Evolutionary conservation across 106 monocot species (phyloP).

Genomic region (Acorus gramineus): DNA sequence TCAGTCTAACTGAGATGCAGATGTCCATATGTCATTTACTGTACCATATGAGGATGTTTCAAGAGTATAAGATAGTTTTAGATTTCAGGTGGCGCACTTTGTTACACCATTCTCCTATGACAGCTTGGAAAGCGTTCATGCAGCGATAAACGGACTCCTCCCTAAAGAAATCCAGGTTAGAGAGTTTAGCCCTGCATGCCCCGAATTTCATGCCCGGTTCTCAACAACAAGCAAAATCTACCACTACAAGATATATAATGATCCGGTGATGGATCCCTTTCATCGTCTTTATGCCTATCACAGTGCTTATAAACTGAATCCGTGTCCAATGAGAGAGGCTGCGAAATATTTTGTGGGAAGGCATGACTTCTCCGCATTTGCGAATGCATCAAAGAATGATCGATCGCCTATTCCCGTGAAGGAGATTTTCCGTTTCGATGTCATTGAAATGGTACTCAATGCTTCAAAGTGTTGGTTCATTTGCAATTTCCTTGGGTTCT

Average conservation of each 20-base stretch:
- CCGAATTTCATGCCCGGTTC: constrained; percentile 77
- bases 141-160: constrained; percentile 69
- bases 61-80: neutral
- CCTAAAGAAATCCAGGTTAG: constrained; percentile 62
- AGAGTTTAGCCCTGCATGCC: constrained; percentile 50
- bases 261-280: constrained; percentile 75
- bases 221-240: constrained; percentile 70
- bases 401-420: constrained; percentile 40
- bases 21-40: too few relatives aligned
- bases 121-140: constrained; percentile 51
- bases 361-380: constrained; percentile 78
- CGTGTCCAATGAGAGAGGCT: constrained; percentile 57
- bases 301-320: constrained; percentile 61
- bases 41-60: neutral
- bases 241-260: constrained; percentile 71
- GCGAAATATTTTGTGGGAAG: constrained; percentile 64
- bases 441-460: constrained; percentile 50
- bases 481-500: too few relatives aligned
- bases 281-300: constrained; percentile 58
- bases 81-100: constrained; percentile 72
- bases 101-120: constrained; percentile 55
- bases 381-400: constrained; percentile 48
- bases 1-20: too few relatives aligned
- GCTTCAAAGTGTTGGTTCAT: neutral
- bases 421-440: constrained; percentile 58